A percentile compares a stretch with the other conserved stretches of the same genome.
Evolutionary conservation across 805 yeast species (phyloP).

Genomic region (Metschnikowia cubensis): DNA sequence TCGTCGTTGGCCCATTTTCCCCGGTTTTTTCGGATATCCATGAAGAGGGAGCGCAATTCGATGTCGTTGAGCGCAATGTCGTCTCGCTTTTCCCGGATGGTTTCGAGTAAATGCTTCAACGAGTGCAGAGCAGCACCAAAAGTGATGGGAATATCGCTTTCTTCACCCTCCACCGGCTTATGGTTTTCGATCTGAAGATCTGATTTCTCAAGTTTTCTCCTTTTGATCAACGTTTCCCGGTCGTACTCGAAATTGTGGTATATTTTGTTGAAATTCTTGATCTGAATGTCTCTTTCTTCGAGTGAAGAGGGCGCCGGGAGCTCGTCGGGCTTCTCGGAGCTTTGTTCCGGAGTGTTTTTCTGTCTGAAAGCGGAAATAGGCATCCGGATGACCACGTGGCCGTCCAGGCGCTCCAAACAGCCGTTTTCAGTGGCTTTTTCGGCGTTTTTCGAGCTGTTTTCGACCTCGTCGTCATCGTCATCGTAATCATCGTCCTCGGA

Average conservation of each 20-base stretch:
- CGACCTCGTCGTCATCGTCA: constrained; percentile 20
- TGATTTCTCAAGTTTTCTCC: constrained; percentile 74
- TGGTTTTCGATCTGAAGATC: constrained; percentile 59
- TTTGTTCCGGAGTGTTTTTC: constrained; percentile 6
- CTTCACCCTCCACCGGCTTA: constrained; percentile 12
- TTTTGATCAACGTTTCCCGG: constrained; percentile 66
- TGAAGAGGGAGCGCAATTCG: constrained; percentile 77
- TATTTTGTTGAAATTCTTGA: constrained; percentile 64
- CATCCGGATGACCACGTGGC: constrained; percentile 30
- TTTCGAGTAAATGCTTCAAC: constrained; percentile 71
- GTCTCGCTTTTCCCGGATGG: constrained; percentile 79
- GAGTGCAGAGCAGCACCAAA: constrained; percentile 38
- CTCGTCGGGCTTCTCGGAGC: constrained; percentile 10
- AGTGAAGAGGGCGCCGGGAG: constrained; percentile 13
- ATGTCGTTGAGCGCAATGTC: constrained; percentile 68
- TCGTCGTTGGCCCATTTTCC: constrained; percentile 98
- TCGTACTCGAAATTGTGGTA: constrained; percentile 78
- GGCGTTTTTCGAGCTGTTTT: constrained; percentile 11
- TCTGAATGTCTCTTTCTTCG: constrained; percentile 43
- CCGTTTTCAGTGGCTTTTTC: constrained; percentile 15
- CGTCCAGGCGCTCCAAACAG: constrained; percentile 21
- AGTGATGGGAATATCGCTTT: constrained; percentile 26
- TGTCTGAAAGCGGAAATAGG: constrained; percentile 27
- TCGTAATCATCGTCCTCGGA: constrained; percentile 19
- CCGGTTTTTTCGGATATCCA: constrained; percentile 91